Evolutionary conservation across 306 rosid genomes (phyloP).

Genomic region (Echinosophora koreensis): DNA sequence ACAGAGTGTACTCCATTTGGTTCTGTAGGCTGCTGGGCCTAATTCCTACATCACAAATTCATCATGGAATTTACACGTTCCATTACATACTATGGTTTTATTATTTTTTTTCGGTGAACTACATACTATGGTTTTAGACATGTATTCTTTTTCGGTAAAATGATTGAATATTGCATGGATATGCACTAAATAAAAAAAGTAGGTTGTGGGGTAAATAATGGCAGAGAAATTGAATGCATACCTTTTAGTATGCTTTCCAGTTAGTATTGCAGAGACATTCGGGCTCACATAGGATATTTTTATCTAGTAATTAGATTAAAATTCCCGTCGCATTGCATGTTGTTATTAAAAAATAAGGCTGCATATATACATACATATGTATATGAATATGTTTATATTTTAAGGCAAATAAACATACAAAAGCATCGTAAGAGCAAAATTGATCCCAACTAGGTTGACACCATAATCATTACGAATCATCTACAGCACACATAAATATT

Average conservation of each 20-base stretch:
- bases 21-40: slow-evolving; percentile 44
- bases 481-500: too few species aligned
- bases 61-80: neutral
- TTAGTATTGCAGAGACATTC: slow-evolving; percentile 33
- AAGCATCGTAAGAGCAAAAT: too few species aligned
- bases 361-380: too few species aligned
- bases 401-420: too few species aligned
- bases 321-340: too few species aligned
- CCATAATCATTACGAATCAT: too few species aligned
- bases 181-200: slow-evolving; percentile 19
- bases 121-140: slow-evolving; percentile 27
- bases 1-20: slow-evolving; percentile 77
- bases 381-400: too few species aligned
- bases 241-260: slow-evolving; percentile 37
- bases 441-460: too few species aligned
- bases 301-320: neutral
- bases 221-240: slow-evolving; percentile 18
- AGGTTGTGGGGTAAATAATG: slow-evolving; percentile 24
- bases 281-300: slow-evolving; percentile 11
- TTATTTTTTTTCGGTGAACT: neutral
- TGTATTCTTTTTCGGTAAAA: neutral
- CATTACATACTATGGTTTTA: slow-evolving; percentile 20
- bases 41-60: slow-evolving; percentile 11
- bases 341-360: too few species aligned
- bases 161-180: slow-evolving; percentile 23